Evolutionary conservation across 2,329 filamentous ascomycete species (phyloP).

Genomic region (Aspergillus flavus): DNA sequence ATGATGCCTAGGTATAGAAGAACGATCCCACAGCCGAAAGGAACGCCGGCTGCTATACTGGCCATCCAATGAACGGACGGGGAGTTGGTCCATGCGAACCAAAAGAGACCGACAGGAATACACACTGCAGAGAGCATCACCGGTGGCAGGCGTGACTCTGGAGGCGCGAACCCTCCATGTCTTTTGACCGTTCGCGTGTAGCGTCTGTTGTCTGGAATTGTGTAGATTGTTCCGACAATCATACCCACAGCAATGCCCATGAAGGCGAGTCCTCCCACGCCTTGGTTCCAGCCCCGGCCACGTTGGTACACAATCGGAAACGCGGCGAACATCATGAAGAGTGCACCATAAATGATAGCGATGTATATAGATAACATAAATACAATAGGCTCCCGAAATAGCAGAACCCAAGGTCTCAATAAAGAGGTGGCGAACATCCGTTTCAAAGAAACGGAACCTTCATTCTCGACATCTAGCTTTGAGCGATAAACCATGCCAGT

Average conservation of each 20-base stretch:
- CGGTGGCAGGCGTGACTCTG: conserved; percentile 17
- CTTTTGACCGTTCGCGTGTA: conserved; percentile 5
- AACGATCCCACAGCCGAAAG: conserved; percentile 22
- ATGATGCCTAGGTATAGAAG: conserved; percentile 18
- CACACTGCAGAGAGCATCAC: conserved; percentile 18
- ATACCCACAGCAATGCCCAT: conserved; percentile 45
- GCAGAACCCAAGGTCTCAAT: conserved; percentile 46
- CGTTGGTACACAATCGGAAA: conserved; percentile 51
- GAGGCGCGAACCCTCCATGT: conserved; percentile 15
- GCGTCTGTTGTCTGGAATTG: conserved; percentile 33
- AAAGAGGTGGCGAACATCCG: conserved; percentile 47
- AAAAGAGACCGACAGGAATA: conserved; percentile 20
- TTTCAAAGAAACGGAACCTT: conserved; percentile 11
- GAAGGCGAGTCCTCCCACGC: conserved; percentile 48
- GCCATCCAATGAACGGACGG: conserved; percentile 18
- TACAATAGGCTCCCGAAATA: conserved; percentile 52
- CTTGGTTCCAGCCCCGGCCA: conserved; percentile 45
- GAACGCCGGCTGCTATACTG: conserved; percentile 13
- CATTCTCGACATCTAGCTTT: conserved; percentile 21
- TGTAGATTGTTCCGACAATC: conserved; percentile 38
- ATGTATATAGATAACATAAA: conserved; percentile 48
- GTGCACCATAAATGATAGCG: conserved; percentile 50
- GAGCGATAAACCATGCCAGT: conserved; percentile 49
- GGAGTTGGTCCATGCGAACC: conserved; percentile 22
- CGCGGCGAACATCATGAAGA: conserved; percentile 53